Conservation (phyloP, 1,284 basidiomycete species). For the Hemileia vastatrix region DNA sequence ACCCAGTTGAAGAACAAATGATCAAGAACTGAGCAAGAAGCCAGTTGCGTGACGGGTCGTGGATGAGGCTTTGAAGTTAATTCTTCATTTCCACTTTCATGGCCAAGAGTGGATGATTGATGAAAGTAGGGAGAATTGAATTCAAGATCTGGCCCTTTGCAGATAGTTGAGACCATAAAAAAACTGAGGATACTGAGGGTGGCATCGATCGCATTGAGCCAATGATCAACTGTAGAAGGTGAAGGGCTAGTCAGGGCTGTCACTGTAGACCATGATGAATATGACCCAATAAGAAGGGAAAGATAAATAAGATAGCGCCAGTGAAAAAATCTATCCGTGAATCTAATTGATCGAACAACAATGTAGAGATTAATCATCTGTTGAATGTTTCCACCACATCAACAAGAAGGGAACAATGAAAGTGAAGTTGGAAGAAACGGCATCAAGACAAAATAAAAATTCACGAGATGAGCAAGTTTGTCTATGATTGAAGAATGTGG, state of each 20-base stretch:
- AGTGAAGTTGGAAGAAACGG: too few species aligned
- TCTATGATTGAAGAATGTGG: not conserved
- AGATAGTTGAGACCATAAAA: not conserved
- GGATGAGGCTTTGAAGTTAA: not conserved
- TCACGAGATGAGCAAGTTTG: not conserved
- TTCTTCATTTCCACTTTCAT: not conserved
- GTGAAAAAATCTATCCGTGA: not conserved
- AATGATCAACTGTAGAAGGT: not conserved
- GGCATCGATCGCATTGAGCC: not conserved
- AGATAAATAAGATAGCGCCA: not conserved
- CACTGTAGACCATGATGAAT: not conserved
- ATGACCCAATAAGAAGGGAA: not conserved
- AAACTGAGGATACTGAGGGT: not conserved
- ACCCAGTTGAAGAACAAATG: constrained; percentile 4
- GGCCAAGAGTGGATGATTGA: not conserved
- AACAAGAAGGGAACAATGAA: too few species aligned
- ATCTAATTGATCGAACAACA: not conserved
- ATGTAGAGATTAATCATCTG: not conserved
- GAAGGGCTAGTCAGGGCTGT: not conserved
- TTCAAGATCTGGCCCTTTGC: not conserved
- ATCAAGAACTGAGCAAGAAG: constrained; percentile 3
- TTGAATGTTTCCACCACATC: too few species aligned
- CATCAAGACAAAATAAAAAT: too few species aligned
- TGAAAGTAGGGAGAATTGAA: not conserved
- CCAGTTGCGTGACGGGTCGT: not conserved